Percentiles rank a stretch among this genome's conserved stretches.
Evolutionary conservation across 257 asterid genomes (phyloP).

Genomic region (Agastache rugosa): DNA sequence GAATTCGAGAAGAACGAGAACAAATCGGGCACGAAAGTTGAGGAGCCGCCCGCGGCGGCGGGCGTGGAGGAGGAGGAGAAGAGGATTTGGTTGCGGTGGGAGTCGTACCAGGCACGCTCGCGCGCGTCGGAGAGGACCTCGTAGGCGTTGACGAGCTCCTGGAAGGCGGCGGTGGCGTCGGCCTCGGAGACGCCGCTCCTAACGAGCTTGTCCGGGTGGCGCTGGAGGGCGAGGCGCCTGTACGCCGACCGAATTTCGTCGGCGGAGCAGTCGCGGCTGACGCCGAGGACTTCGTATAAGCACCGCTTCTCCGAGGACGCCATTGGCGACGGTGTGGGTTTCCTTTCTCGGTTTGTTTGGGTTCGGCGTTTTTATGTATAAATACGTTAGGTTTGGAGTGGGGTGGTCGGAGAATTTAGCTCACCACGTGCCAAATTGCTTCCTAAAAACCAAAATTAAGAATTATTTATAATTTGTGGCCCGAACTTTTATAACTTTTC

Average conservation of each 20-base stretch:
- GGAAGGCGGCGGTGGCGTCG: conserved; percentile 92
- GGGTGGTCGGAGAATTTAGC: too few relatives aligned
- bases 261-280: conserved; percentile 67
- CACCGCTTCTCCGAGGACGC: conserved; percentile 83
- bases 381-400: neutral
- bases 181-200: conserved; percentile 79
- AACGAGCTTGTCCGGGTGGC: conserved; percentile 96
- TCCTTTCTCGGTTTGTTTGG: neutral
- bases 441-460: too few relatives aligned
- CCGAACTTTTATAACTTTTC: too few relatives aligned
- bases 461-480: too few relatives aligned
- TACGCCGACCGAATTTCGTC: conserved; percentile 94
- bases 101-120: conserved; percentile 97
- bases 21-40: conserved; percentile 65
- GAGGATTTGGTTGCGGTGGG: conserved; percentile 89
- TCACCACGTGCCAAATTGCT: too few relatives aligned
- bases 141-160: conserved; percentile 93
- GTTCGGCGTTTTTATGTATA: neutral
- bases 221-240: conserved; percentile 87
- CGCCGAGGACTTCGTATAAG: conserved; percentile 85
- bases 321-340: conserved; percentile 39
- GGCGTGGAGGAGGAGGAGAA: conserved; percentile 56
- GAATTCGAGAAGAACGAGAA: conserved; percentile 84
- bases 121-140: conserved; percentile 86
- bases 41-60: conserved; percentile 41